phyloP scores from a whole-genome alignment of 257 asterid genomes.

The Solanum pennellii region DNA sequence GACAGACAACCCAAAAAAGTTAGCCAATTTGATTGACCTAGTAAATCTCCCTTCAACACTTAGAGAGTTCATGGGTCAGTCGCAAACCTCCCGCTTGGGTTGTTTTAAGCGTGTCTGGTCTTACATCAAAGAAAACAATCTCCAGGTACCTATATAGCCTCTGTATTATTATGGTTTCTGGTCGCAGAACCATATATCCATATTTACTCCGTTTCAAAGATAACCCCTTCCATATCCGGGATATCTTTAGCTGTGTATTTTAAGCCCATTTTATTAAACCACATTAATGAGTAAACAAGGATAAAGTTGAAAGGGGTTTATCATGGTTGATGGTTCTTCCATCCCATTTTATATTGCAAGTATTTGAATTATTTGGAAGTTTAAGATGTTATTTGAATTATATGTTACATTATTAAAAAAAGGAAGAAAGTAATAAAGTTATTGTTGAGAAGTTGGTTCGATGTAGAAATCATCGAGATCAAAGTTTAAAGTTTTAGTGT shows the following conservation, averaged over 20 bases:
- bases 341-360: neutral
- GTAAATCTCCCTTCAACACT: conserved; percentile 74
- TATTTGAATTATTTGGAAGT: neutral
- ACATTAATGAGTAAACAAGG: neutral
- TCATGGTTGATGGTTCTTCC: neutral
- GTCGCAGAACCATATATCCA: neutral
- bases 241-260: neutral
- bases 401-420: neutral
- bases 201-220: neutral
- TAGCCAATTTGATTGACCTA: conserved; percentile 68
- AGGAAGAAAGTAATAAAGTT: neutral
- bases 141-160: conserved; percentile 42
- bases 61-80: conserved; percentile 85
- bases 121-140: conserved; percentile 74
- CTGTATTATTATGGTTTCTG: neutral
- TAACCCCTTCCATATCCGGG: neutral
- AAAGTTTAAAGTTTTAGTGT: neutral
- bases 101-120: conserved; percentile 81
- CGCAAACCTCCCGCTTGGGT: conserved; percentile 82
- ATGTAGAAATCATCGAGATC: neutral
- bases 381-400: neutral
- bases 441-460: neutral
- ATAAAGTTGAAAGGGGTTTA: neutral
- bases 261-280: neutral
- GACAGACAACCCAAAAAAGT: conserved; percentile 68